phyloP scores from a whole-genome alignment of 2,329 filamentous ascomycete species.

The Scopulariopsis brevicaulis region DNA sequence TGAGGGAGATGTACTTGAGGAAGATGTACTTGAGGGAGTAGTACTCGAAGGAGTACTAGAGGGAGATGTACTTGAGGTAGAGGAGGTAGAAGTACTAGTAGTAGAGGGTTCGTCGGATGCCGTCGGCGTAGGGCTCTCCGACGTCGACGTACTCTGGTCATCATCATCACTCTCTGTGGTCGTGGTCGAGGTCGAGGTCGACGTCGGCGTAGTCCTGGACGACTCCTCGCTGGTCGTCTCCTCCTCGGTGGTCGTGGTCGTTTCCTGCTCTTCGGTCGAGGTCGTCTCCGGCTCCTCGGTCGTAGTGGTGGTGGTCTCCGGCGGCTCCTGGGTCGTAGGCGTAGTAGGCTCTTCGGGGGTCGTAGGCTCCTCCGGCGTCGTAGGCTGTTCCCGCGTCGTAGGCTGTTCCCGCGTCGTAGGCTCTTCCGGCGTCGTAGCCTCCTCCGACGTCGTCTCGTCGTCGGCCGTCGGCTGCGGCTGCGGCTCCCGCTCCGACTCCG shows the following conservation, averaged over 20 bases:
- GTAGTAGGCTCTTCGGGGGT: slow-evolving; percentile 7
- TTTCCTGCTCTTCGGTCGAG: slow-evolving; percentile 1
- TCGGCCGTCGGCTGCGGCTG: too few species aligned
- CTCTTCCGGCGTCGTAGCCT: neutral
- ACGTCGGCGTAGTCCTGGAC: slow-evolving; percentile 5
- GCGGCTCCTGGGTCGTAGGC: neutral
- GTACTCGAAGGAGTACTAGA: slow-evolving; percentile 10
- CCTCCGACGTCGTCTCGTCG: slow-evolving; percentile 5
- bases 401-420: neutral
- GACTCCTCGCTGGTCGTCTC: neutral
- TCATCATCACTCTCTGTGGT: neutral
- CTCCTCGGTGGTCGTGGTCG: slow-evolving; percentile 4
- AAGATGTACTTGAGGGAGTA: slow-evolving; percentile 2
- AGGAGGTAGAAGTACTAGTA: slow-evolving; percentile 14
- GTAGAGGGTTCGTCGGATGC: slow-evolving; percentile 9
- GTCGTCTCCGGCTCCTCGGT: slow-evolving; percentile 2
- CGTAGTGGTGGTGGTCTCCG: slow-evolving; percentile 3
- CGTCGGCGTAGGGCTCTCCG: neutral
- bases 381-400: slow-evolving; percentile 1
- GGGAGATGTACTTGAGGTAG: slow-evolving; percentile 12
- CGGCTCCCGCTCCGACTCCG: neutral
- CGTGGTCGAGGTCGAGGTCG: slow-evolving; percentile 2
- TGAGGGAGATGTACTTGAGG: too few species aligned
- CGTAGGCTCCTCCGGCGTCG: neutral
- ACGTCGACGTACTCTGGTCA: slow-evolving; percentile 6